Base-by-base conservation (phyloP, 83 land plant genomes). In the Thuja plicata region DNA sequence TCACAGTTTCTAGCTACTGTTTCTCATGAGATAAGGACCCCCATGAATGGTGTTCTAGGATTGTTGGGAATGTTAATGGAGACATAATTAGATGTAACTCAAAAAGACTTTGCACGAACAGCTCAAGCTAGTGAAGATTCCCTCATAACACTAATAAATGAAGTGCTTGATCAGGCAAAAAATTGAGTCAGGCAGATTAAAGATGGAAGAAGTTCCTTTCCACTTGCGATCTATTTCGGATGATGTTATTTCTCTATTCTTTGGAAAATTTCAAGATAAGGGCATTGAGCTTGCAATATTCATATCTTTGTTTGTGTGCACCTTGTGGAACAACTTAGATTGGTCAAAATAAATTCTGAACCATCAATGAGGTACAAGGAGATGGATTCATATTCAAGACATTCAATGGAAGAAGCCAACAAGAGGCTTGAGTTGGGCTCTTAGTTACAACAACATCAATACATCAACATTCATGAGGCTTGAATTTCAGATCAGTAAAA, bases 1-100 rank as follows among this genome's bases (percentile, higher is more conserved):
- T 98, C 99, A 11, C 99, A 97, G 99, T 97, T 97, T 89, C 94
- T 97, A 79, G 99, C 99, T 13, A 97, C 99, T 88, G 98, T 97
- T 84, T 97, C 98, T 38, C 98, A 97, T 94, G 98, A 97, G 85
- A 97, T 97, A 85, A 91, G 99, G 77, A 97, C 97, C 77, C 99
- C 99, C 38, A 97, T 97, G 99, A 97, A 96, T 90, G 99, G 97
- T 71, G 99, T 97, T 86, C 90, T 97, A 48, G 97, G 97, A 50
- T 95, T 96, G 97, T 90, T 96, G 48, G 93, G 94, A 11, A 88
- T 95, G 93, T 95, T 96, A 35, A 84, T 95, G 81, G 97, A 94
- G 62, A 96, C 97, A 37, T 91, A 92, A 27, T 73, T 96, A 16
- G 92, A 96, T 89, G 91, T 92, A 88, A 94, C 97, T 0, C 97